Evolutionary conservation across 257 asterid genomes (phyloP).

Genomic region (Ocimum tenuiflorum): DNA sequence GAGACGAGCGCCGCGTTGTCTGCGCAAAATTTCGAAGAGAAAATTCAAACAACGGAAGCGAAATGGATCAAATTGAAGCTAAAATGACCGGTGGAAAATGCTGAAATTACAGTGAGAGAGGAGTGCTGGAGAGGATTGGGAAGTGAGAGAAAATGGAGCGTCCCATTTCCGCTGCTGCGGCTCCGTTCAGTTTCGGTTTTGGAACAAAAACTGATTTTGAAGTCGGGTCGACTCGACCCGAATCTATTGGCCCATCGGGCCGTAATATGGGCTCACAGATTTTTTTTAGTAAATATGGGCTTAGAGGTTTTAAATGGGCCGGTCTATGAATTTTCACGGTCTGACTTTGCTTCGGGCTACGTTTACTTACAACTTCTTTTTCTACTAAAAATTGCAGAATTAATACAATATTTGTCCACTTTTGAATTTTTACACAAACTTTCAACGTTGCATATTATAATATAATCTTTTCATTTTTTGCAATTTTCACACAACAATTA

Average conservation of each 20-base stretch:
- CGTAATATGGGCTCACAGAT: background rate
- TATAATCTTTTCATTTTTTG: no score
- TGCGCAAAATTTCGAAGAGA: conserved; percentile 16
- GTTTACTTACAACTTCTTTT: no score
- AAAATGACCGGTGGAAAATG: background rate
- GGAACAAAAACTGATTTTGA: background rate
- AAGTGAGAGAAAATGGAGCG: conserved; percentile 56
- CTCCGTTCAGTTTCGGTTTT: background rate
- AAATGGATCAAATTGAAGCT: conserved; percentile 4
- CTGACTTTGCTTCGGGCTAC: no score
- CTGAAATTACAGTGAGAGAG: conserved; percentile 41
- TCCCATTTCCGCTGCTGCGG: conserved; percentile 41
- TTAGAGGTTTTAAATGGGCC: background rate
- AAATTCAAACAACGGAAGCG: background rate
- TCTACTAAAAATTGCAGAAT: no score
- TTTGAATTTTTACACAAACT: no score
- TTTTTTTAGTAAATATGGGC: background rate
- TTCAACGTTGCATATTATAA: no score
- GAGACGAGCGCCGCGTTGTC: conserved; percentile 33
- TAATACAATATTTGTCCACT: no score
- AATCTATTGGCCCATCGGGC: background rate
- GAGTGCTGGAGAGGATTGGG: conserved; percentile 41
- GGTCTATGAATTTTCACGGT: no score
- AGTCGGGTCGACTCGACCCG: background rate
- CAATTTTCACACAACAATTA: no score